Evolutionary conservation across 805 yeast species (phyloP).

Genomic region (Millerozyma miso): DNA sequence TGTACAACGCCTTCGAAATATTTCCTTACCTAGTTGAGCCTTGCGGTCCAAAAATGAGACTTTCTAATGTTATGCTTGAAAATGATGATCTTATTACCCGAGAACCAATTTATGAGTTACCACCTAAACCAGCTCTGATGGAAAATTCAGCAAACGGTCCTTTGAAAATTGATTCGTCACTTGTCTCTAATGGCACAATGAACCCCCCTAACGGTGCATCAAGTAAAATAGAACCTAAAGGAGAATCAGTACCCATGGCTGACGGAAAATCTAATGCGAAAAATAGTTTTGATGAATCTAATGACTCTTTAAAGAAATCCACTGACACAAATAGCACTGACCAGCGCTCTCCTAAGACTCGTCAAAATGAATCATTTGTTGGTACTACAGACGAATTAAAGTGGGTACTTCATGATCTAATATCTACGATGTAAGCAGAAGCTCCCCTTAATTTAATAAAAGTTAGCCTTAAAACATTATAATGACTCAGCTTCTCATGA

Average conservation of each 20-base stretch:
- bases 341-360: conserved; percentile 3
- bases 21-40: conserved; percentile 69
- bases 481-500: too few species aligned
- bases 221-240: neutral
- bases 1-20: conserved; percentile 58
- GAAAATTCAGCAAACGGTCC: neutral
- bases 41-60: conserved; percentile 52
- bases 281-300: neutral
- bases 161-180: conserved; percentile 1
- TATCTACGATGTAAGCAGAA: conserved; percentile 40
- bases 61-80: conserved; percentile 45
- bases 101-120: conserved; percentile 30
- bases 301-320: conserved; percentile 4
- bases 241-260: neutral
- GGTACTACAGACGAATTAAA: conserved; percentile 67
- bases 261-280: neutral
- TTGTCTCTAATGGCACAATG: conserved; percentile 2
- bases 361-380: conserved; percentile 28
- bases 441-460: too few species aligned
- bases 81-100: conserved; percentile 48
- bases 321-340: conserved; percentile 1
- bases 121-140: conserved; percentile 18
- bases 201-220: neutral
- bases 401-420: conserved; percentile 66
- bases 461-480: too few species aligned